Evolutionary conservation across 148 eudicot species (phyloP).

Genomic region (Persicaria maculosa): DNA sequence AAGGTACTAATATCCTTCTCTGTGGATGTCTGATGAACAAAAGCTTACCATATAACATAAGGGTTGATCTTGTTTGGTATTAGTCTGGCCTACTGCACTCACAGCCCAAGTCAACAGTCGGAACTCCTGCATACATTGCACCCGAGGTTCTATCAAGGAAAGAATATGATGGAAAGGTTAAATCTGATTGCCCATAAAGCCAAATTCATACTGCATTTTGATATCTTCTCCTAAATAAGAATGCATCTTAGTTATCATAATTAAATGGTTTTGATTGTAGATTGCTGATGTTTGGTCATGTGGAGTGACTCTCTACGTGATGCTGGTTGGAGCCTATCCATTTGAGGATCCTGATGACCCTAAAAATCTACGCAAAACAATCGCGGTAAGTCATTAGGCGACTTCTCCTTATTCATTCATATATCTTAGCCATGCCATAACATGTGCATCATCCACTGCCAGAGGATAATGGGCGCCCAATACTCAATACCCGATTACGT

Average conservation of each 20-base stretch:
- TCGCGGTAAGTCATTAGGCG: slow-evolving; percentile 41
- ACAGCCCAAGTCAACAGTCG: slow-evolving; percentile 25
- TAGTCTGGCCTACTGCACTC: slow-evolving; percentile 21
- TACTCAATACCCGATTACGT: slow-evolving; percentile 59
- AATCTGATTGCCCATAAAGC: not conserved
- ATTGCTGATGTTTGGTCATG: slow-evolving; percentile 99
- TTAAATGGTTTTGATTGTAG: slow-evolving; percentile 24
- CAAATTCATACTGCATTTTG: too few relatives aligned
- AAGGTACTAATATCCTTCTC: slow-evolving; percentile 30
- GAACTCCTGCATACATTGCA: slow-evolving; percentile 26
- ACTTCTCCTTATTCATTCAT: not conserved
- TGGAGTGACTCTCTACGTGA: slow-evolving; percentile 86
- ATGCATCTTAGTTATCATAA: not conserved
- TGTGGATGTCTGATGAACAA: not conserved
- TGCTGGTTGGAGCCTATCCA: slow-evolving; percentile 88
- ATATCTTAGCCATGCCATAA: not conserved
- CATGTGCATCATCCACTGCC: slow-evolving; percentile 17
- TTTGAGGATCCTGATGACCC: slow-evolving; percentile 80
- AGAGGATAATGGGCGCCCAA: slow-evolving; percentile 61
- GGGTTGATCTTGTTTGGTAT: not conserved
- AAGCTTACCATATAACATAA: not conserved
- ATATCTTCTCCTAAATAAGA: not conserved
- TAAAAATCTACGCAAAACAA: slow-evolving; percentile 56
- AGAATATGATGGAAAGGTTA: slow-evolving; percentile 29
- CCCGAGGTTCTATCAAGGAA: slow-evolving; percentile 25